These are phyloP conservation scores for Hibiscus tridactylites DNA, from an alignment of 345 rosid genomes.

Conservation along the genomic window DNA sequence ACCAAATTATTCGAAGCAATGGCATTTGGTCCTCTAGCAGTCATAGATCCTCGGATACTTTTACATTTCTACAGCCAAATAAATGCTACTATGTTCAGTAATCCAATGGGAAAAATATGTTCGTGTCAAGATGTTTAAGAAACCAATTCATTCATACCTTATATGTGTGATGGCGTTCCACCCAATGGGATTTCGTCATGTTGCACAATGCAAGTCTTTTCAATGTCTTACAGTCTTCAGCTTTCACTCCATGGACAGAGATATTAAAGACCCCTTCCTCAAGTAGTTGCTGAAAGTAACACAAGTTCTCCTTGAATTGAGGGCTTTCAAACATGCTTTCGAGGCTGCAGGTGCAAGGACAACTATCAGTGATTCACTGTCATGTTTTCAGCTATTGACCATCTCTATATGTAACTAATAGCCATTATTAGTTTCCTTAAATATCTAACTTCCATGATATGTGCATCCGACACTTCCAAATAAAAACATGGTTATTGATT, in stretches of 20 bases:
- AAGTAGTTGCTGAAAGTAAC: conserved; percentile 62
- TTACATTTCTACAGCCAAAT: conserved; percentile 37
- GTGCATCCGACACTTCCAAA: neutral
- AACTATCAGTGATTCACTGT: conserved; percentile 4
- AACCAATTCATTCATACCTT: conserved; percentile 41
- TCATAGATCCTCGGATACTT: conserved; percentile 24
- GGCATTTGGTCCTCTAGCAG: conserved; percentile 28
- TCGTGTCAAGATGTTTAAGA: neutral
- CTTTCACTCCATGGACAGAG: conserved; percentile 40
- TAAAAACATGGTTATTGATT: neutral
- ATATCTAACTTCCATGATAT: neutral
- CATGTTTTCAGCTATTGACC: neutral
- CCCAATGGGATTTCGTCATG: conserved; percentile 59
- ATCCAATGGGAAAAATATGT: neutral
- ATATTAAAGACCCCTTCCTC: conserved; percentile 74
- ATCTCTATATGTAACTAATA: neutral
- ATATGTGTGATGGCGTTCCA: conserved; percentile 40
- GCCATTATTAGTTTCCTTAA: neutral
- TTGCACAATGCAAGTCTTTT: conserved; percentile 53
- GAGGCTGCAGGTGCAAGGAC: conserved; percentile 47
- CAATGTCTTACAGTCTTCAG: conserved; percentile 51
- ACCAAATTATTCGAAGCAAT: conserved; percentile 28
- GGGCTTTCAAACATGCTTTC: conserved; percentile 66
- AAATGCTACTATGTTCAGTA: conserved; percentile 1
- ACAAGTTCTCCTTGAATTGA: conserved; percentile 76